Evolutionary conservation across 2,329 filamentous ascomycete species (phyloP).

Genomic region (Magnaporthiopsis incrustans): DNA sequence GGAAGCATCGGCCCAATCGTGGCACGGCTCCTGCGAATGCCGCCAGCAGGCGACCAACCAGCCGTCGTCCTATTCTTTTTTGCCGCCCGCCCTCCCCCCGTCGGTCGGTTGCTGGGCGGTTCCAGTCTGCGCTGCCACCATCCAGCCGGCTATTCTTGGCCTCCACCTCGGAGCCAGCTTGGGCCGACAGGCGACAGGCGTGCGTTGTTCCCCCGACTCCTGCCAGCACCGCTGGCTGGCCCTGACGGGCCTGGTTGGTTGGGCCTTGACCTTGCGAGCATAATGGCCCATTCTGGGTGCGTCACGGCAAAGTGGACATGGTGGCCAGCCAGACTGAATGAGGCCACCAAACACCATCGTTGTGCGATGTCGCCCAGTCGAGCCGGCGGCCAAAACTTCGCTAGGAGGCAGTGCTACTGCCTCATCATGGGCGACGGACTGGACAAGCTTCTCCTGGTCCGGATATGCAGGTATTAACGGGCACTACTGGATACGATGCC

Average conservation of each 20-base stretch:
- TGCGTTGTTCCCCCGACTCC: background rate
- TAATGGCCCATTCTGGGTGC: too few species aligned
- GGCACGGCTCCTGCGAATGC: background rate
- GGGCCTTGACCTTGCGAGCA: background rate
- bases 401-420: background rate
- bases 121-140: background rate
- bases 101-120: background rate
- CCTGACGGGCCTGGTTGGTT: background rate
- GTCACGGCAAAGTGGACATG: background rate
- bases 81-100: constrained; percentile 1
- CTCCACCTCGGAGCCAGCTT: background rate
- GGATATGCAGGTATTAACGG: background rate
- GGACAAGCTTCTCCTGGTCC: background rate
- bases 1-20: background rate
- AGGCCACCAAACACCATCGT: background rate
- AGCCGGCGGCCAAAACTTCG: background rate
- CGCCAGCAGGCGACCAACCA: constrained; percentile 2
- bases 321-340: background rate
- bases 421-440: too few species aligned
- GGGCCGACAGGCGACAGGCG: background rate
- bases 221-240: background rate
- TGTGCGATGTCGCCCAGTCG: background rate
- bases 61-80: constrained; percentile 1
- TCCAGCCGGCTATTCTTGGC: constrained; percentile 6
- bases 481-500: background rate